Evolutionary conservation across 345 rosid genomes (phyloP), one percentile per base, ranked within the genome.

Genomic region (Viola odorata): DNA sequence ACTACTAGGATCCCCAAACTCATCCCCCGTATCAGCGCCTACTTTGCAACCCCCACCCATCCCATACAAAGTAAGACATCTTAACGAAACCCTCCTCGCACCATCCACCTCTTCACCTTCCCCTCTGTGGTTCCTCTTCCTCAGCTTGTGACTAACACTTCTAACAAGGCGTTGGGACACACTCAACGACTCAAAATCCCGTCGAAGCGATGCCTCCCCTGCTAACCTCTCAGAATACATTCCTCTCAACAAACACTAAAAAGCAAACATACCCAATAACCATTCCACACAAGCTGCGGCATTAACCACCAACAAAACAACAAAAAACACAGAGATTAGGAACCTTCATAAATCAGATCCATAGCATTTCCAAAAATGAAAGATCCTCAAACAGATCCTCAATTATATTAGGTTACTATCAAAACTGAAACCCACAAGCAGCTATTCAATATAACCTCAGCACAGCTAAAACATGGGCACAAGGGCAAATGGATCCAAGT

Each of bases 21-120:
- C 97, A 37, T 84, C 99, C 13, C 91, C 67, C 0, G 85, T 89
- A 49, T 89, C 97, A 48, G 97, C 95, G 14, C 91, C 88, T n/a
- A 94, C 97, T 80, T 81, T 94, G 84, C 99, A 94, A 14, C 96
- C 99, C 40, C 90, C 94, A 4, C 89, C 90, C 58, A 91, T 80
- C 7, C 88, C 85, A 61, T 86, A 78, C 12, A 92, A 60, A 57
- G 84, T 74, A 53, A 94, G 86, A 73, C 96, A 90, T 66, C 82
- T 87, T 56, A 84, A 45, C 0, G 85, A 82, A 63, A 88, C 72
- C 55, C 98, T 83, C 12, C 58, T 79, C n/a, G 64, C 64, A 61
- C 60, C 62, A 53, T 69, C 91, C 50, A 78, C 88, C 54, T 85
- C 88, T 23, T 76, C 87, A 16, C 56, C 86, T 61, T 82, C 91